Percentiles rank a stretch among this genome's conserved stretches.
phyloP scores from a whole-genome alignment of 2,329 filamentous ascomycete genomes.

The Aspergillus brunneoviolaceus region DNA sequence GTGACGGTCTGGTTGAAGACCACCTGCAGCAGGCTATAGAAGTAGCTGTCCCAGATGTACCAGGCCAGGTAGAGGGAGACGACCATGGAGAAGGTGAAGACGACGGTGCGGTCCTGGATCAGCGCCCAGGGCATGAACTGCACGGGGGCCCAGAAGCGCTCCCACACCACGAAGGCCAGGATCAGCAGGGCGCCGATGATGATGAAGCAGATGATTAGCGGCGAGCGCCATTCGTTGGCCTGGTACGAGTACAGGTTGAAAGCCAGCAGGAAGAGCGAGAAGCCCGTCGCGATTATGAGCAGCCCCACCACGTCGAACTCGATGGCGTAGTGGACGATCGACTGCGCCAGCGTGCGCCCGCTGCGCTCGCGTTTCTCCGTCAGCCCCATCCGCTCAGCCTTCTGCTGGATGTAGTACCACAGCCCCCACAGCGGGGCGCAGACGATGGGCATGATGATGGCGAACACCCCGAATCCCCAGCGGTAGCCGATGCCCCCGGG shows the following conservation, averaged over 20 bases:
- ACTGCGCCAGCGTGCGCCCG: slow-evolving; percentile 50
- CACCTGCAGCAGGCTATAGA: slow-evolving; percentile 54
- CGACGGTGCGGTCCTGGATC: slow-evolving; percentile 50
- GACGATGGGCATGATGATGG: slow-evolving; percentile 59
- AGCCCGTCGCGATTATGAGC: slow-evolving; percentile 52
- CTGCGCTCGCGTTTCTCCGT: slow-evolving; percentile 41
- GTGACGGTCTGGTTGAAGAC: slow-evolving; percentile 49
- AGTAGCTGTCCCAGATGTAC: slow-evolving; percentile 57
- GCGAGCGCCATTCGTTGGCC: slow-evolving; percentile 41
- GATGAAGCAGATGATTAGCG: slow-evolving; percentile 51
- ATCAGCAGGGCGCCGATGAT: slow-evolving; percentile 57
- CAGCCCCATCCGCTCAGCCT: slow-evolving; percentile 57
- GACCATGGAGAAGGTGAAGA: slow-evolving; percentile 53
- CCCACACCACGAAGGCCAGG: slow-evolving; percentile 55
- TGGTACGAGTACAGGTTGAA: slow-evolving; percentile 54
- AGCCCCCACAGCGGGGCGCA: slow-evolving; percentile 56
- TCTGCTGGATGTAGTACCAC: slow-evolving; percentile 58
- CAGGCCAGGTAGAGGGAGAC: slow-evolving; percentile 50
- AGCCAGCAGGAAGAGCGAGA: slow-evolving; percentile 64
- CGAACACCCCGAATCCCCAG: slow-evolving; percentile 64
- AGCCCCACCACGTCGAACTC: slow-evolving; percentile 57
- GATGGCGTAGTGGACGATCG: slow-evolving; percentile 55
- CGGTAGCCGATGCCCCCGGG: slow-evolving; percentile 52
- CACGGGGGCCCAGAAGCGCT: slow-evolving; percentile 52
- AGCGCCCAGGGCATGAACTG: slow-evolving; percentile 58